Conservation (phyloP, 2,329 filamentous ascomycete species). For the Monilinia aucupariae region DNA sequence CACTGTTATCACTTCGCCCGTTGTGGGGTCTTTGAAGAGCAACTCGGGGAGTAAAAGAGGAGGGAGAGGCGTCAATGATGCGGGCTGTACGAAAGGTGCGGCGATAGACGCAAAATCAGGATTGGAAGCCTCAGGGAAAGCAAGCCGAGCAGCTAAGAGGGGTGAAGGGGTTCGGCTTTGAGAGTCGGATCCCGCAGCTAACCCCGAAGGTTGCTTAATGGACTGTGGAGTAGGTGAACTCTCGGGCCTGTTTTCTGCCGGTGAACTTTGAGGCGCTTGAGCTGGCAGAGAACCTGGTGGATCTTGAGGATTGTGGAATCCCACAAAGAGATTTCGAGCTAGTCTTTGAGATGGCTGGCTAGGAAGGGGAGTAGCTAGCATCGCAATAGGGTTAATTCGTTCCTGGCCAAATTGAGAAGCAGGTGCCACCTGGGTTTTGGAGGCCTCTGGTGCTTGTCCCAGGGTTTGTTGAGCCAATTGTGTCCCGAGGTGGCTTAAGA, state of each 20-base stretch:
- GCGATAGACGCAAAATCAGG: neutral
- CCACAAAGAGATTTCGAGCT: neutral
- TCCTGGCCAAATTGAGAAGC: neutral
- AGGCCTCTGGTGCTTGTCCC: neutral
- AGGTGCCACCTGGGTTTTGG: neutral
- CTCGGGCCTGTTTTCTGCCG: neutral
- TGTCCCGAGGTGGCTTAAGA: neutral
- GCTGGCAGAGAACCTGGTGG: neutral
- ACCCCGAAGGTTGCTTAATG: neutral
- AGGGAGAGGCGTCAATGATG: neutral
- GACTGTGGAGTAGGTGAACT: neutral
- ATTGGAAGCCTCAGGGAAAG: neutral
- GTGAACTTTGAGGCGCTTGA: neutral
- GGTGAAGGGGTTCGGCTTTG: neutral
- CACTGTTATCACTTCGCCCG: slow-evolving; percentile 4
- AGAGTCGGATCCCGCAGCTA: neutral
- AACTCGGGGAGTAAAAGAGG: neutral
- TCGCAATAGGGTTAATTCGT: neutral
- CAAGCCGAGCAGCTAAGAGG: neutral
- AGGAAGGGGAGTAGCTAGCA: neutral
- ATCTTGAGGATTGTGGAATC: neutral
- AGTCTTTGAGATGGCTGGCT: neutral
- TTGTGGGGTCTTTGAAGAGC: neutral
- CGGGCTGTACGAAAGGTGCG: too few species aligned
- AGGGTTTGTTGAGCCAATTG: neutral